Evolutionary conservation across 2,329 filamentous ascomycete genomes (phyloP).

Genomic region (Thielaviopsis ethacetica): DNA sequence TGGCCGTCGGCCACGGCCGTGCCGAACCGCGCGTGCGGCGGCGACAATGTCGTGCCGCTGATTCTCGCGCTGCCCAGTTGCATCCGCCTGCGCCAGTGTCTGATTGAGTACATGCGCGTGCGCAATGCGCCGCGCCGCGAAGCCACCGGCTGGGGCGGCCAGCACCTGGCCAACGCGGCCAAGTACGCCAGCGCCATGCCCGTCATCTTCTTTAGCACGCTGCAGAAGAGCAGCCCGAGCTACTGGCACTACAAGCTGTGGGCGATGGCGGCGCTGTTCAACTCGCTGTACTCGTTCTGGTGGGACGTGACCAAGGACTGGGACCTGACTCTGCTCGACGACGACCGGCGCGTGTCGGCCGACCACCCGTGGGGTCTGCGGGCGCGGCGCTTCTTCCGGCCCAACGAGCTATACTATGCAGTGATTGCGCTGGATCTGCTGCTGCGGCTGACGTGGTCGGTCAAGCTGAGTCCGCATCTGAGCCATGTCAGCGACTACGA

Average conservation of each 20-base stretch:
- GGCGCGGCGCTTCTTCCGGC: slow-evolving; percentile 54
- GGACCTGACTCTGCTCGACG: slow-evolving; percentile 73
- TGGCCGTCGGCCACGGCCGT: slow-evolving; percentile 59
- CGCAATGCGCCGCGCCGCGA: slow-evolving; percentile 37
- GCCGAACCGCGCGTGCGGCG: slow-evolving; percentile 70
- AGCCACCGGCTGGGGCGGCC: slow-evolving; percentile 56
- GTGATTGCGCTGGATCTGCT: slow-evolving; percentile 66
- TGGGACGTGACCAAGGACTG: slow-evolving; percentile 97
- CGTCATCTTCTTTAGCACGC: slow-evolving; percentile 63
- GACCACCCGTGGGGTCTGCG: slow-evolving; percentile 67
- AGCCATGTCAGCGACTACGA: slow-evolving; percentile 78
- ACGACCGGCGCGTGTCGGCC: slow-evolving; percentile 36
- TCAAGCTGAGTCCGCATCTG: slow-evolving; percentile 70
- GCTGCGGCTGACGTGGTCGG: slow-evolving; percentile 77
- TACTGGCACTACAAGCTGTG: slow-evolving; percentile 39
- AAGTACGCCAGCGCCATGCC: slow-evolving; percentile 95
- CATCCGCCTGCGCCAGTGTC: slow-evolving; percentile 80
- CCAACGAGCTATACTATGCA: slow-evolving; percentile 61
- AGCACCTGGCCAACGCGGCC: slow-evolving; percentile 81
- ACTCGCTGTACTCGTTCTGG: slow-evolving; percentile 92
- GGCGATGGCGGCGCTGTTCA: slow-evolving; percentile 58
- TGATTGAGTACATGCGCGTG: slow-evolving; percentile 73
- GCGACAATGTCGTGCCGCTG: slow-evolving; percentile 61
- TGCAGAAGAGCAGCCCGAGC: slow-evolving; percentile 43
- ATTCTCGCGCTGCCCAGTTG: slow-evolving; percentile 69